Evolutionary conservation across 2,329 filamentous ascomycete genomes (phyloP).

Genomic region (Talaromyces sp.): DNA sequence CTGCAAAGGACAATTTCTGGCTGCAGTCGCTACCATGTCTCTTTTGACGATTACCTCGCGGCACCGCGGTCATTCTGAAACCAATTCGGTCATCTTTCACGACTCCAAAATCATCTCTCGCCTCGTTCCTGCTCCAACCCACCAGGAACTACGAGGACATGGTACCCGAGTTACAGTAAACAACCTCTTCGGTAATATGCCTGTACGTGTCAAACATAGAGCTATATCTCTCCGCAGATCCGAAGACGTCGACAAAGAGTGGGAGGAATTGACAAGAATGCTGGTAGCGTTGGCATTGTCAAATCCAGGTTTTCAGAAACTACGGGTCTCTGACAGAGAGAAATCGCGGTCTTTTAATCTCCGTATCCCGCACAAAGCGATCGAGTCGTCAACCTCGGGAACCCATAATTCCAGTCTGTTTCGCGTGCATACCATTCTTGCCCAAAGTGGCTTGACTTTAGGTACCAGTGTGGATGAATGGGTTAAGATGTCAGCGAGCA

Average conservation of each 20-base stretch:
- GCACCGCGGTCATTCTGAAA: conserved; percentile 50
- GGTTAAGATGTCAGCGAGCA: conserved; percentile 67
- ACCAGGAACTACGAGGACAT: conserved; percentile 58
- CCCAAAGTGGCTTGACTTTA: conserved; percentile 64
- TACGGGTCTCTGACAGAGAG: conserved; percentile 58
- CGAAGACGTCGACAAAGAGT: conserved; percentile 59
- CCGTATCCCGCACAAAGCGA: conserved; percentile 19
- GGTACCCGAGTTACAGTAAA: conserved; percentile 74
- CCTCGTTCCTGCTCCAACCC: conserved; percentile 58
- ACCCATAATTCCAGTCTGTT: conserved; percentile 38
- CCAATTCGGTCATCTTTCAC: conserved; percentile 65
- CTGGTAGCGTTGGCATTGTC: conserved; percentile 67
- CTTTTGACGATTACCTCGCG: conserved; percentile 73
- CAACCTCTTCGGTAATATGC: conserved; percentile 85
- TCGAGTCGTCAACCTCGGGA: conserved; percentile 22
- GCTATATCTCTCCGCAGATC: conserved; percentile 52
- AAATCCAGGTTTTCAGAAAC: conserved; percentile 56
- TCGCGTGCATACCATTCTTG: conserved; percentile 48
- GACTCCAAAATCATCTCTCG: conserved; percentile 65
- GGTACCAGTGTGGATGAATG: conserved; percentile 56
- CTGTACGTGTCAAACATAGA: conserved; percentile 82
- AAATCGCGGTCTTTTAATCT: conserved; percentile 38
- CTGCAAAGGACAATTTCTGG: conserved; percentile 69
- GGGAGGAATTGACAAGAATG: conserved; percentile 59
- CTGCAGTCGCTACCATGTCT: conserved; percentile 72